phyloP scores from a whole-genome alignment of 2,329 filamentous ascomycete genomes.

The Paecilomyces dactylethromorphus region DNA sequence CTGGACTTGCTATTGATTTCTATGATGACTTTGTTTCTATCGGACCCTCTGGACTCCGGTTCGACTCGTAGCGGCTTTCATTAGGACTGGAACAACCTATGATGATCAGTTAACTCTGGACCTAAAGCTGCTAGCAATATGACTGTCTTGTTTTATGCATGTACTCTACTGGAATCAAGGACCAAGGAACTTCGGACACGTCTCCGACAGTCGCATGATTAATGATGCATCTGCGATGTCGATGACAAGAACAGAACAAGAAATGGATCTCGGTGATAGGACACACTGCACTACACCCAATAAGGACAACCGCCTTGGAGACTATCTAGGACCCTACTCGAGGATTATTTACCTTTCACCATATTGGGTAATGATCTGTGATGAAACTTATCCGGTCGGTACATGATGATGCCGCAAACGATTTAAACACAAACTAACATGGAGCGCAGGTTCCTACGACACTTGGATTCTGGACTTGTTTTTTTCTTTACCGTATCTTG shows the following conservation, averaged over 20 bases:
- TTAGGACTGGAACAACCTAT: neutral
- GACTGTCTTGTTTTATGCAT: neutral
- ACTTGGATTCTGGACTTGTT: neutral
- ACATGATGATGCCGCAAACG: neutral
- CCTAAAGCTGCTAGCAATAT: neutral
- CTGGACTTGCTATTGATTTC: constrained; percentile 3
- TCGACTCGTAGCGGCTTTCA: neutral
- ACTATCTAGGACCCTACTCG: neutral
- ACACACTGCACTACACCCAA: neutral
- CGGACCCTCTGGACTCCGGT: neutral
- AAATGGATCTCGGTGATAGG: neutral
- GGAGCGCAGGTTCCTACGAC: neutral
- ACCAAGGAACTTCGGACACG: neutral
- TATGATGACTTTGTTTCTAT: neutral
- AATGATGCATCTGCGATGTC: neutral
- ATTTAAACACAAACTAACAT: neutral
- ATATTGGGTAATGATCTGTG: neutral
- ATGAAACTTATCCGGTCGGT: neutral
- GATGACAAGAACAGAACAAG: neutral
- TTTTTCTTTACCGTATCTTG: constrained; percentile 1
- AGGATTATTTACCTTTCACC: neutral
- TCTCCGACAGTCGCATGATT: neutral
- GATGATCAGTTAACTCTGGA: neutral
- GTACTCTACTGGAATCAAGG: neutral
- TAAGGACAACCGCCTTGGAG: neutral